Percentiles rank a stretch among this genome's conserved stretches.
Evolutionary conservation across 2,329 filamentous ascomycete species (phyloP).

Genomic region (Leptographium lundbergii): DNA sequence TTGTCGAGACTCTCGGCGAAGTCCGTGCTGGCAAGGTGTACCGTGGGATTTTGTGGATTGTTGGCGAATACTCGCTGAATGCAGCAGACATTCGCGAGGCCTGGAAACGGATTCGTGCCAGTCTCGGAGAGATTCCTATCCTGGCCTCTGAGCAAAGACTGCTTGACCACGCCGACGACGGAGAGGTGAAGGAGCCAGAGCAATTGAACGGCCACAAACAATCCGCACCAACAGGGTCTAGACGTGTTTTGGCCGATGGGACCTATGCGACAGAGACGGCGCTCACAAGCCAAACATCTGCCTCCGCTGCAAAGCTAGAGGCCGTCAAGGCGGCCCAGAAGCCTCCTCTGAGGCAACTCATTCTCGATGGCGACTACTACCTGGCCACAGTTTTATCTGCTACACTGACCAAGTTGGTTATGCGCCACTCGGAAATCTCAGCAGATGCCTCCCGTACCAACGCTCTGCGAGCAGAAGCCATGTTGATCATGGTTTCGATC

Average conservation of each 20-base stretch:
- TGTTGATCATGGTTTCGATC: conserved; percentile 99
- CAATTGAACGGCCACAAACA: conserved; percentile 72
- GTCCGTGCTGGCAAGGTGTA: conserved; percentile 97
- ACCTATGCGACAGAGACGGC: conserved; percentile 97
- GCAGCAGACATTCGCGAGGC: conserved; percentile 90
- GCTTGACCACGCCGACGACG: conserved; percentile 70
- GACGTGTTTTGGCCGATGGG: conserved; percentile 87
- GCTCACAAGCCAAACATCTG: conserved; percentile 73
- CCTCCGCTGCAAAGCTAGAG: conserved; percentile 80
- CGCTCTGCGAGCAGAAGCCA: conserved; percentile 86
- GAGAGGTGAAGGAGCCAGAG: conserved; percentile 47
- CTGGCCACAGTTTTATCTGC: conserved; percentile 89
- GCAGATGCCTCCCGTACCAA: conserved; percentile 79
- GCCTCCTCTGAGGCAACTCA: conserved; percentile 84
- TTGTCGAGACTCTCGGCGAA: conserved; percentile 83
- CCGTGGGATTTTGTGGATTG: conserved; percentile 90
- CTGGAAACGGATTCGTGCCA: conserved; percentile 91
- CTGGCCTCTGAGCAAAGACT: conserved; percentile 87
- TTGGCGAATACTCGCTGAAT: conserved; percentile 92
- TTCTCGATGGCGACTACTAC: conserved; percentile 95
- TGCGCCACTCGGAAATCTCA: conserved; percentile 92
- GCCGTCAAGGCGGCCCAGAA: conserved; percentile 96
- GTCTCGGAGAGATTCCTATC: conserved; percentile 92
- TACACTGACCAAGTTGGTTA: conserved; percentile 91
- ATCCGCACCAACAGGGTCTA: conserved; percentile 66